phyloP scores from a whole-genome alignment of 2,329 filamentous ascomycete genomes.

The Aureobasidium vineae region DNA sequence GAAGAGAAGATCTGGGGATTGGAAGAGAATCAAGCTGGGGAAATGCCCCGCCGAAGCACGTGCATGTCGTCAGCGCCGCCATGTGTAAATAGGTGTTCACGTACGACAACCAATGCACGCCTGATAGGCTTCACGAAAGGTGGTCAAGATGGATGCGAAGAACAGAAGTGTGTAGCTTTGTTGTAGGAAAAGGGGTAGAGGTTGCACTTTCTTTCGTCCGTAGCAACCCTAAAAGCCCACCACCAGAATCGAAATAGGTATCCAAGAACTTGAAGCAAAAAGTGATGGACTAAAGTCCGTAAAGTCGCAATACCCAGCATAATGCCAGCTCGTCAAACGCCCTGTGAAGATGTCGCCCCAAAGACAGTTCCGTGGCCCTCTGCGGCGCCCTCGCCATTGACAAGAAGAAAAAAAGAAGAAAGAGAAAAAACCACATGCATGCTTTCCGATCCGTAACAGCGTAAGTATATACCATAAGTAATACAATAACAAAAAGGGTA shows the following conservation, averaged over 20 bases:
- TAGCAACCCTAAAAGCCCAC: not conserved
- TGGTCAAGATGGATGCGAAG: not conserved
- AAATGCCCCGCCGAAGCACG: constrained; percentile 7
- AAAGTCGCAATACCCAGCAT: not conserved
- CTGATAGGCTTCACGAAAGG: not conserved
- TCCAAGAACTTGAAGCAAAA: constrained; percentile 18
- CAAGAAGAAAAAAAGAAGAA: constrained; percentile 6
- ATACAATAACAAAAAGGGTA: constrained; percentile 29
- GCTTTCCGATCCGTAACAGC: constrained; percentile 26
- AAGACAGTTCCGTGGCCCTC: constrained; percentile 16
- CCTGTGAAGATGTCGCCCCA: constrained; percentile 3
- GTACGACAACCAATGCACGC: not conserved
- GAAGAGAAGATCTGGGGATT: not conserved
- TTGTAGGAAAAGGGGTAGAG: not conserved
- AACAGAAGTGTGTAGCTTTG: constrained; percentile 2
- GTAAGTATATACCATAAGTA: constrained; percentile 27
- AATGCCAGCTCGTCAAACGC: constrained; percentile 16
- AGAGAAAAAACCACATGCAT: constrained; percentile 19
- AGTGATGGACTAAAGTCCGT: constrained; percentile 3
- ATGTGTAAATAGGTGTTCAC: not conserved
- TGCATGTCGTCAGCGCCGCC: not conserved
- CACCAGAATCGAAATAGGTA: constrained; percentile 20
- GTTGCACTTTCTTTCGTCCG: not conserved
- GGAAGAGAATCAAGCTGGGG: constrained; percentile 4
- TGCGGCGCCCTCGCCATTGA: not conserved